These are phyloP conservation scores for Erigeron canadensis DNA, from an alignment of 129 eudicot genomes.

Conservation along the genomic window DNA sequence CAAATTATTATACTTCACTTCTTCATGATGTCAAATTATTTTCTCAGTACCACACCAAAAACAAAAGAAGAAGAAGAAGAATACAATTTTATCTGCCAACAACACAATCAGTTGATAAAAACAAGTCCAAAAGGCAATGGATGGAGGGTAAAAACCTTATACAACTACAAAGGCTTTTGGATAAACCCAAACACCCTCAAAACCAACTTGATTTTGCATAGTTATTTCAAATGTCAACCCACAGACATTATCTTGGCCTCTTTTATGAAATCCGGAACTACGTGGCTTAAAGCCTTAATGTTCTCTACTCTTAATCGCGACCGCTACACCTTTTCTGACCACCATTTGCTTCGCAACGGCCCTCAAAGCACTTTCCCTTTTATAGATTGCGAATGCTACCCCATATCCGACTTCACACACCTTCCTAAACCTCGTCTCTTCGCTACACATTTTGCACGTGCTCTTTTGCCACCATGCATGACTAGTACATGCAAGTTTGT, in stretches of 20 bases:
- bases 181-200: not conserved
- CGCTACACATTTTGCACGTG: constrained; percentile 7
- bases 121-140: constrained; percentile 31
- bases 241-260: constrained; percentile 23
- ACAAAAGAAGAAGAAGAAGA: not conserved
- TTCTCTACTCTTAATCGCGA: constrained; percentile 21
- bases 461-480: not conserved
- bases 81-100: constrained; percentile 2
- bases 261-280: constrained; percentile 23
- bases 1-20: no score
- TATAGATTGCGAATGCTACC: constrained; percentile 1
- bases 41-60: no score
- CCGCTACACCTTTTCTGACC: constrained; percentile 16
- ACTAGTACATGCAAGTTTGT: constrained; percentile 19
- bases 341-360: constrained; percentile 10
- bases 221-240: constrained; percentile 14
- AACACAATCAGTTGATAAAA: constrained; percentile 5
- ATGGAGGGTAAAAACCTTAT: constrained; percentile 21
- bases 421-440: not conserved
- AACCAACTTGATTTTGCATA: constrained; percentile 6
- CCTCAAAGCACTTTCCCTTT: constrained; percentile 16
- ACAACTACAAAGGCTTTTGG: constrained; percentile 30
- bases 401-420: not conserved
- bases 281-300: constrained; percentile 29
- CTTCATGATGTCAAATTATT: no score